Percentiles rank a stretch among this genome's conserved stretches.
phyloP scores from a whole-genome alignment of 129 eudicot species.

The Deinandra increscens region DNA sequence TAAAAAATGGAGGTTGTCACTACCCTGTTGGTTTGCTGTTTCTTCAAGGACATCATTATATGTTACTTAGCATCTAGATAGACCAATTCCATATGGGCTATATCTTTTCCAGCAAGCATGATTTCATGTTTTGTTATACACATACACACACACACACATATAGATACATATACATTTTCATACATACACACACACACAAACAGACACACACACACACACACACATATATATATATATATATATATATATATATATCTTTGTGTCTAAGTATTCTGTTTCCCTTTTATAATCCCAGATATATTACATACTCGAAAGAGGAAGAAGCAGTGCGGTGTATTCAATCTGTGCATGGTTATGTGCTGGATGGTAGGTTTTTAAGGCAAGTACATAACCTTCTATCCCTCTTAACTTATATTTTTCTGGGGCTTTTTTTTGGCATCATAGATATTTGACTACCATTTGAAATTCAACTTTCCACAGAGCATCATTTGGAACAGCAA shows the following conservation, averaged over 20 bases:
- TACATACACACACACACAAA: too few species aligned
- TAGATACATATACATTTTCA: too few species aligned
- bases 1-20: background rate
- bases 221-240: too few species aligned
- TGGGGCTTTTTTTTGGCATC: background rate
- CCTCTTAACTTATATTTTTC: conserved; percentile 5
- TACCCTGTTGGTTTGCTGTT: conserved; percentile 7
- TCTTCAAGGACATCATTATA: background rate
- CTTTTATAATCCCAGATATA: conserved; percentile 42
- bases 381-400: conserved; percentile 26
- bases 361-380: conserved; percentile 78
- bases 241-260: background rate
- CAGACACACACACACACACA: too few species aligned
- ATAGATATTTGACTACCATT: conserved; percentile 7
- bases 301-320: conserved; percentile 83
- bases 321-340: conserved; percentile 89
- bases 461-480: conserved; percentile 37
- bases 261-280: background rate
- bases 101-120: background rate
- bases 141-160: too few species aligned
- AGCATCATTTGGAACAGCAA: conserved; percentile 94
- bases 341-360: conserved; percentile 74
- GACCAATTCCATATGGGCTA: conserved; percentile 7
- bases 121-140: background rate
- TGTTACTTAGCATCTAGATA: conserved; percentile 9